Percentiles rank a stretch among this genome's conserved stretches.
Conservation (phyloP, 306 rosid genomes). For the Vigna mungo region DNA sequence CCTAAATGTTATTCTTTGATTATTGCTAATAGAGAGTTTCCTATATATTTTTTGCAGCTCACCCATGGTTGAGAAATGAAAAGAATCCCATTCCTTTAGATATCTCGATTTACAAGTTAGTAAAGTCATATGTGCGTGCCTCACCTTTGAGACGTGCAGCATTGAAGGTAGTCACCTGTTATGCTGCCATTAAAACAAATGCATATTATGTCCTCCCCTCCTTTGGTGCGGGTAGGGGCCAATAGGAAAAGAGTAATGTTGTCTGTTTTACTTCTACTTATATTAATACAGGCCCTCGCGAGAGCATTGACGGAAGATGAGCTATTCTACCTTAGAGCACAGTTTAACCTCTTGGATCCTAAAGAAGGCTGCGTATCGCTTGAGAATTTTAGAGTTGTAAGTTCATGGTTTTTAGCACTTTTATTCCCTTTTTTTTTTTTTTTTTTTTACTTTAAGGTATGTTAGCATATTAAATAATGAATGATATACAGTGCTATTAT, state of each 20-base stretch:
- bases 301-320: constrained; percentile 85
- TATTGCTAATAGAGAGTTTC: constrained; percentile 42
- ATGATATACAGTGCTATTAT: constrained; percentile 5
- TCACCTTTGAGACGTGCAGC: constrained; percentile 88
- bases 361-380: constrained; percentile 69
- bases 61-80: constrained; percentile 92
- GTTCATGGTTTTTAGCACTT: constrained; percentile 39
- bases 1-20: constrained; percentile 8
- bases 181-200: constrained; percentile 28
- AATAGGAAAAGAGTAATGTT: constrained; percentile 34
- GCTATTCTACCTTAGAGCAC: constrained; percentile 80
- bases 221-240: not conserved
- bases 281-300: constrained; percentile 78
- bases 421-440: not conserved
- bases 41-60: constrained; percentile 70
- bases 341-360: constrained; percentile 85
- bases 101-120: constrained; percentile 79
- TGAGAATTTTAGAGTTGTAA: constrained; percentile 82
- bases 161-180: constrained; percentile 68
- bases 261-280: constrained; percentile 30
- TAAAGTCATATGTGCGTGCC: constrained; percentile 76
- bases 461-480: constrained; percentile 13
- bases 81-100: constrained; percentile 72
- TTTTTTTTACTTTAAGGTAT: constrained; percentile 14
- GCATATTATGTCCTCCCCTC: constrained; percentile 5